Evolutionary conservation across 73 alveolate genomes (phyloP).

Genomic region (Paramecium pentaurelia): DNA sequence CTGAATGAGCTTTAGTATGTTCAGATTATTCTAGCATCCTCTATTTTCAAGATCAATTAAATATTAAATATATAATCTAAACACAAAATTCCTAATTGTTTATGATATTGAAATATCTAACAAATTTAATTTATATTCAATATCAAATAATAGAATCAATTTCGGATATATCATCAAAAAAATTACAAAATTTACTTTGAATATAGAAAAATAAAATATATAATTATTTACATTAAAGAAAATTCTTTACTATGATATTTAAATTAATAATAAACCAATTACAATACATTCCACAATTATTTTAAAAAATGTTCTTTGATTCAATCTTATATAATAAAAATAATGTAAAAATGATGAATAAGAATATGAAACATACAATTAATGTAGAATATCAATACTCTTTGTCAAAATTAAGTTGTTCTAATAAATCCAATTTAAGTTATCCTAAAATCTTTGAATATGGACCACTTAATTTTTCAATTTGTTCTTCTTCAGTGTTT

Average conservation of each 20-base stretch:
- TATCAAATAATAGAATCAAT: background rate
- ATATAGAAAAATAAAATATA: background rate
- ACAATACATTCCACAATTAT: background rate
- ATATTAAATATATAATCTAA: background rate
- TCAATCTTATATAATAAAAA: too few species aligned
- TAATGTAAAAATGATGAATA: background rate
- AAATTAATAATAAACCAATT: background rate
- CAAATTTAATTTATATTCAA: background rate
- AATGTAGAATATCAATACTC: background rate
- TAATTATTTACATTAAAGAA: background rate
- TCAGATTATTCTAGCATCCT: background rate
- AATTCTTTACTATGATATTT: background rate
- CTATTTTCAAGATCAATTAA: background rate
- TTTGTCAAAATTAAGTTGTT: slow-evolving; percentile 38
- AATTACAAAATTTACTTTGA: background rate
- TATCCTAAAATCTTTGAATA: slow-evolving; percentile 41
- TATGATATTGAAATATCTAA: background rate
- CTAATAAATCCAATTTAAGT: slow-evolving; percentile 31
- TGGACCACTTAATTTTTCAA: slow-evolving; percentile 17
- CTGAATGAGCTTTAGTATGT: background rate
- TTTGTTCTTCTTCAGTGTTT: background rate
- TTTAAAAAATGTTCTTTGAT: too few species aligned
- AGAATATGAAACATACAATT: background rate
- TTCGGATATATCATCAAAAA: too few species aligned
- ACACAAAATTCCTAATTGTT: background rate